These are phyloP conservation scores for Yamadazyma atmosphaerica DNA, from an alignment of 1,139 yeast genomes.

Conservation along the genomic window DNA sequence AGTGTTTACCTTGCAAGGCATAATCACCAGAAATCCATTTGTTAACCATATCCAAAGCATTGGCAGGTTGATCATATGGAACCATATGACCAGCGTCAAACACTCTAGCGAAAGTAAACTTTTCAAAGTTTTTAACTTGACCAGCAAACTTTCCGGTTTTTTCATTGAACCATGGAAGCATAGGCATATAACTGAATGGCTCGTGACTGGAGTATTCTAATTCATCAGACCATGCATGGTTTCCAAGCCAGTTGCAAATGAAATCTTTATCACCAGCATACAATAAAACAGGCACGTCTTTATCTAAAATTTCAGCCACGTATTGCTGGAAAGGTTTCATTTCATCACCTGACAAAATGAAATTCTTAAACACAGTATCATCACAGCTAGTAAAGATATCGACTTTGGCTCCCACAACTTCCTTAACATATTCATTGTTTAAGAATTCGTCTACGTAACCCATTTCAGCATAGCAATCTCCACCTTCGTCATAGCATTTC, in stretches of 20 bases:
- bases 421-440: constrained; percentile 46
- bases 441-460: constrained; percentile 35
- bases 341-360: constrained; percentile 85
- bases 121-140: constrained; percentile 45
- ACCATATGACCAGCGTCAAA: constrained; percentile 55
- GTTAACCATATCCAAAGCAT: constrained; percentile 47
- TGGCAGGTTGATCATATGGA: constrained; percentile 49
- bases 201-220: constrained; percentile 64
- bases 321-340: constrained; percentile 82
- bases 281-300: constrained; percentile 65
- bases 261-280: constrained; percentile 88
- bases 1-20: constrained; percentile 11
- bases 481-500: constrained; percentile 71
- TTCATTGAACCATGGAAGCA: constrained; percentile 39
- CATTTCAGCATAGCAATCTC: constrained; percentile 59
- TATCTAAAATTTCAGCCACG: constrained; percentile 56
- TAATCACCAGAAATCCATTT: constrained; percentile 33
- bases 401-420: constrained; percentile 88
- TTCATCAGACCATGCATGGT: constrained; percentile 73
- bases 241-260: constrained; percentile 86
- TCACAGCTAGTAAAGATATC: constrained; percentile 83
- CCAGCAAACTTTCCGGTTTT: constrained; percentile 37
- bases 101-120: constrained; percentile 48
- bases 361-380: constrained; percentile 77
- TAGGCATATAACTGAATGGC: constrained; percentile 46